Base-by-base conservation (phyloP, 768 basidiomycete genomes). In the Mycena kentingensis region DNA sequence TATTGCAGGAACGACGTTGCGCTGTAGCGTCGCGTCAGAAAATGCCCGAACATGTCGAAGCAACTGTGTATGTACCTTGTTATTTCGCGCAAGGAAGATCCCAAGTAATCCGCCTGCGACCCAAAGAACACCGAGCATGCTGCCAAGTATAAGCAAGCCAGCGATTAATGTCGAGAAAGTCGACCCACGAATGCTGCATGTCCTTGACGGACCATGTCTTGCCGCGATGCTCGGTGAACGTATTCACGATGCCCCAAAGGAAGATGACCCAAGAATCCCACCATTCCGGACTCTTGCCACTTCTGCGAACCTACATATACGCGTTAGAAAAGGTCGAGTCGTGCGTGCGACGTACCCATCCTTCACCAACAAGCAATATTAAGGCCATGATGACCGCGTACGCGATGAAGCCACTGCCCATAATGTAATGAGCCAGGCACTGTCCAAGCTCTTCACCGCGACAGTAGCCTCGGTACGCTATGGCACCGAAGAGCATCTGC, bases 21-120 rank as follows among this genome's bases (percentile, higher is more conserved):
- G 83, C 81, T 90, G 45, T 3, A 51, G 19, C 21, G 26, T 21
- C 12, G 15, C 21, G 46, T 39, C 34, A 22, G 24, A 54, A 55
- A 5, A 35, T 19, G 35, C 36, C 43, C 19, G 16, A 12, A 27
- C 52, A 38, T 25, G 12, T 34, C 8, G 13, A 21, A 7, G 13
- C 27, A 18, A 22, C 22, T 25, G 26, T 19, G 24, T 22, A 63
- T 77, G 48, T 55, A 84, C 88, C 70, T 87, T 87, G 58, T 90
- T 88, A 52, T 87, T 86, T 49, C 88, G 77, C 2, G 89, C 77
- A 12, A 96, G 78, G 65, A 85, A 87, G 45, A 97, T 87, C 2
- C 93, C 95, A 4, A 98, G 73, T n/a, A 85, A 73, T 18, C 95
- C 95, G 48, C 95, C 95, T 15, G 88, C 79, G 92, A 92, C 95